These are phyloP conservation scores for Aspergillus carlsbadensis DNA, from an alignment of 495 filamentous ascomycete genomes.

Conservation along the genomic window DNA sequence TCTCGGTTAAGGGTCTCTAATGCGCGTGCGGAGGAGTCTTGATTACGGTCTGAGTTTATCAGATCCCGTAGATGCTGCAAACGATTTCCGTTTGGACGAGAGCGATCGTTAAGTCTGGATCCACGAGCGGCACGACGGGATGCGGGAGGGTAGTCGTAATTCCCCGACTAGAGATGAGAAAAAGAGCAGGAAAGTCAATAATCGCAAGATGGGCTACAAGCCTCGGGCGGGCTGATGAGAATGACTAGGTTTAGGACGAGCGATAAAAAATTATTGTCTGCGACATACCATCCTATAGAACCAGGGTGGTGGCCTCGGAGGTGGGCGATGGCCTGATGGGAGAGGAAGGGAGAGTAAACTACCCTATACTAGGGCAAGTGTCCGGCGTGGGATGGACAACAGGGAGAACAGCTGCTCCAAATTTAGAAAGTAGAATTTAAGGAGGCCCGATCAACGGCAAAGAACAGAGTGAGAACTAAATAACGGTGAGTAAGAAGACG, in stretches of 20 bases:
- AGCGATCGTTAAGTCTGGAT: slow-evolving; percentile 20
- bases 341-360: slow-evolving; percentile 8
- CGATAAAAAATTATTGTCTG: neutral
- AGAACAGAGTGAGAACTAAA: neutral
- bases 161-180: slow-evolving; percentile 50
- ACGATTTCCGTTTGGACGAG: slow-evolving; percentile 18
- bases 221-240: neutral
- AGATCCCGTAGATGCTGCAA: slow-evolving; percentile 44
- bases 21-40: slow-evolving; percentile 38
- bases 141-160: slow-evolving; percentile 56
- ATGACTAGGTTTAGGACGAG: neutral
- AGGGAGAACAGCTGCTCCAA: neutral
- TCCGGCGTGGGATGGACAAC: neutral
- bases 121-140: slow-evolving; percentile 38
- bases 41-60: slow-evolving; percentile 35
- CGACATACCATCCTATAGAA: slow-evolving; percentile 23
- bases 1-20: slow-evolving; percentile 41
- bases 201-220: neutral
- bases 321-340: neutral
- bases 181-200: slow-evolving; percentile 20
- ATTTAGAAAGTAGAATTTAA: neutral
- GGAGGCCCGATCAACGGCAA: neutral
- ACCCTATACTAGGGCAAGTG: slow-evolving; percentile 14
- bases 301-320: slow-evolving; percentile 1
- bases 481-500: slow-evolving; percentile 2